These are phyloP conservation scores for Eimeria mitis DNA, from an alignment of 169 alveolate genomes.

Conservation along the genomic window DNA sequence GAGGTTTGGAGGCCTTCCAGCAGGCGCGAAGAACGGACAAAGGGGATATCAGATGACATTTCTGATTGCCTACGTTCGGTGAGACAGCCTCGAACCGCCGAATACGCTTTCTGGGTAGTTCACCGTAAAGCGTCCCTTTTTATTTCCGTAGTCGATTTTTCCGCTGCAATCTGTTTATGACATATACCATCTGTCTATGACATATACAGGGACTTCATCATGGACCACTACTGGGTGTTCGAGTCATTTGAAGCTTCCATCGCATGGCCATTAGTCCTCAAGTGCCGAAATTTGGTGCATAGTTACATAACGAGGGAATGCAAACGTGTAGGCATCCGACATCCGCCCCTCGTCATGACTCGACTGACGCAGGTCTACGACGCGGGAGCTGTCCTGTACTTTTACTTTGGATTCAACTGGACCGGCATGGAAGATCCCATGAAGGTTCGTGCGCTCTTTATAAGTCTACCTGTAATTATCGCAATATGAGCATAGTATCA, in stretches of 20 bases:
- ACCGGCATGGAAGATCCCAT: slow-evolving; percentile 87
- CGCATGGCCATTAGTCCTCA: slow-evolving; percentile 89
- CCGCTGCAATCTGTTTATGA: not conserved
- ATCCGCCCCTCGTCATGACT: slow-evolving; percentile 87
- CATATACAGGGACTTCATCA: slow-evolving; percentile 70
- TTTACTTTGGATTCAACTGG: slow-evolving; percentile 89
- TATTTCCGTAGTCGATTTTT: not conserved
- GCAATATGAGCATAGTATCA: not conserved
- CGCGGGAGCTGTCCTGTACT: slow-evolving; percentile 91
- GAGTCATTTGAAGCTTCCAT: slow-evolving; percentile 89
- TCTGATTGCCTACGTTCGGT: slow-evolving; percentile 58
- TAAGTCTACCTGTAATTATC: not conserved
- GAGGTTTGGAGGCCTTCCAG: slow-evolving; percentile 63
- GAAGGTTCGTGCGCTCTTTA: slow-evolving; percentile 40
- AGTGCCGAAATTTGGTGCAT: slow-evolving; percentile 77
- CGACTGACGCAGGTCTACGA: slow-evolving; percentile 92
- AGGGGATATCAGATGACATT: slow-evolving; percentile 65
- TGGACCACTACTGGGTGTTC: slow-evolving; percentile 77
- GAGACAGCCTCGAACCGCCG: not conserved
- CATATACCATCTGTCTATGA: no score
- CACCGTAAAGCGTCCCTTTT: not conserved
- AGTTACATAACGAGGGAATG: slow-evolving; percentile 86
- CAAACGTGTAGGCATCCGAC: slow-evolving; percentile 85
- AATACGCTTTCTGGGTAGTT: not conserved
- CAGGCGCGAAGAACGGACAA: slow-evolving; percentile 59